Evolutionary conservation across 108 stramenopile genomes (phyloP), one percentile per base, ranked within the genome.

Genomic region (Cyclostephanos tholiformis): DNA sequence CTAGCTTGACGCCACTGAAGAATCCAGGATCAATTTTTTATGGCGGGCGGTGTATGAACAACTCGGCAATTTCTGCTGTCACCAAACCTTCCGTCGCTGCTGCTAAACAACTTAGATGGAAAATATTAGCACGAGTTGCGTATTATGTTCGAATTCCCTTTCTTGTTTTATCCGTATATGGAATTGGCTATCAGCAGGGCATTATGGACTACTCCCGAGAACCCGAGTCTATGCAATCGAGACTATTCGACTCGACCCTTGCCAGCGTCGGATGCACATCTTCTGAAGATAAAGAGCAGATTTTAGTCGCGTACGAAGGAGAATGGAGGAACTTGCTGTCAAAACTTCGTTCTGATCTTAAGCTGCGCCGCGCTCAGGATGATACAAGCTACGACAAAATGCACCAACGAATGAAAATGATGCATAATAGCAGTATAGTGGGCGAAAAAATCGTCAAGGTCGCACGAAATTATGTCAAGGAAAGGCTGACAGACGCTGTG

Each of bases 391-490:
- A 82, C 27, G 65, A 60, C 4, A 57, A 71, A 39, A 53, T 75
- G 20, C 49, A 75, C 46, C 61, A 39, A 26, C 53, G 65, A 29
- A 64, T 75, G 60, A 56, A 75, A 4, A 82, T 82, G 80, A 36
- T 82, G 55, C 55, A 70, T 13, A 70, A 82, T 75, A 72, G 59
- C 11, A 63, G 74, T 11, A 41, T 71, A 14, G 74, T 94, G n/a
- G 85, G 88, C 0, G 89, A 86, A 11, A 87, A 86, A 25, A 77
- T 95, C 49, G 88, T 95, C 79, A 90, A 89, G 61, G 87, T 91
- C 4, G 75, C 91, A 38, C 89, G 89, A 68, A 80, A 86, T 10
- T 82, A 83, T 5, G 86, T 85, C 13, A 89, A 91, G 61, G 80
- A 87, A 55, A 81, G 86, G 27, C 51, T 87, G 52, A 70, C 64